Evolutionary conservation across 352 stramenopile genomes (phyloP).

Genomic region (Lagenidium sp.): DNA sequence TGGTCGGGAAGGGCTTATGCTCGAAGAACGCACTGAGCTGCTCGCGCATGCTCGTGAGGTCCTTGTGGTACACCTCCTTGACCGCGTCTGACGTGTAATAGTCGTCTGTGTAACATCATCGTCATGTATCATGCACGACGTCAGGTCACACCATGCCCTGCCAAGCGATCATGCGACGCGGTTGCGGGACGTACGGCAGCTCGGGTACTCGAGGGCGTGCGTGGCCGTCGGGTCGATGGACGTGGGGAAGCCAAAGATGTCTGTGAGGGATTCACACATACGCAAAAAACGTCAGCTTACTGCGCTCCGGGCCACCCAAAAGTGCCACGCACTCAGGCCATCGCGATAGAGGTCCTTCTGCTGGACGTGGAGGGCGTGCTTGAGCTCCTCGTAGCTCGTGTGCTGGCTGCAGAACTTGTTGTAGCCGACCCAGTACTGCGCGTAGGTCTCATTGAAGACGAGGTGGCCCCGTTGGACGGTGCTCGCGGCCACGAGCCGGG

Average conservation of each 20-base stretch:
- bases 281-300: not conserved
- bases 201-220: conserved; percentile 46
- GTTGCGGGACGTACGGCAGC: conserved; percentile 27
- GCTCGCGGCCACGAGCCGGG: conserved; percentile 69
- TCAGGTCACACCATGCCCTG: no score
- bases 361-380: conserved; percentile 48
- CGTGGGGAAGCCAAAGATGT: conserved; percentile 53
- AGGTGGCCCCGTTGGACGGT: conserved; percentile 77
- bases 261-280: conserved; percentile 9
- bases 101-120: no score
- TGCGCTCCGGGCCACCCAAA: no score
- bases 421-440: conserved; percentile 86
- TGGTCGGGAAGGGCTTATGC: conserved; percentile 71
- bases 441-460: conserved; percentile 85
- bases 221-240: conserved; percentile 50
- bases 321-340: conserved; percentile 63
- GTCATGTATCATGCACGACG: no score
- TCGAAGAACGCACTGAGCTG: conserved; percentile 75
- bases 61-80: conserved; percentile 54
- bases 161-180: no score
- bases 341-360: conserved; percentile 68
- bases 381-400: conserved; percentile 66
- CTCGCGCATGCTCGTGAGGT: conserved; percentile 54
- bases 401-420: conserved; percentile 80
- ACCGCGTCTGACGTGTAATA: conserved; percentile 60